phyloP scores from a whole-genome alignment of 805 yeast genomes.

The Wickerhamiella azyma region DNA sequence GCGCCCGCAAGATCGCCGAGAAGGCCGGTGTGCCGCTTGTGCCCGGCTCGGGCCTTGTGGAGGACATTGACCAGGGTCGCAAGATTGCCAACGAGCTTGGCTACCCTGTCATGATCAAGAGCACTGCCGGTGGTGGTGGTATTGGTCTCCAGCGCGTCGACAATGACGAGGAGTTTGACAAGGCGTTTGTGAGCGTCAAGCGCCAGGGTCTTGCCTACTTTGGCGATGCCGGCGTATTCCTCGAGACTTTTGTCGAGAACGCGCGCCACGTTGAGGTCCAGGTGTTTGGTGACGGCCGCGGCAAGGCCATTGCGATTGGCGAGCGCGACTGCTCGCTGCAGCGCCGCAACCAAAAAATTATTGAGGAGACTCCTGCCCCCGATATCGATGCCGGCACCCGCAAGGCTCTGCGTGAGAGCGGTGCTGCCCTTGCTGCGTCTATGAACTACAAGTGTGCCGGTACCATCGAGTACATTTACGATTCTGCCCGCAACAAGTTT shows the following conservation, averaged over 20 bases:
- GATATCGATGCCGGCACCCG: conserved; percentile 73
- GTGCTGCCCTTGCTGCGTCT: conserved; percentile 66
- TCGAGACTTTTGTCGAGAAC: conserved; percentile 87
- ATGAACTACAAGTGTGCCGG: conserved; percentile 95
- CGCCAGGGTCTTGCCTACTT: conserved; percentile 89
- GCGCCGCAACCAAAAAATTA: conserved; percentile 90
- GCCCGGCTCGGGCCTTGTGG: conserved; percentile 87
- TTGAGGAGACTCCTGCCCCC: conserved; percentile 98
- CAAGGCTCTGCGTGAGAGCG: conserved; percentile 59
- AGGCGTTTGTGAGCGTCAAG: conserved; percentile 79
- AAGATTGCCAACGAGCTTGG: conserved; percentile 55
- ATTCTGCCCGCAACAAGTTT: conserved; percentile 71
- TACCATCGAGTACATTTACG: conserved; percentile 91
- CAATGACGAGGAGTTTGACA: conserved; percentile 60
- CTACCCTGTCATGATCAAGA: conserved; percentile 90
- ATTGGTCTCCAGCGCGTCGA: conserved; percentile 93
- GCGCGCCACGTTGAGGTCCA: conserved; percentile 96
- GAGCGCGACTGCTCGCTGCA: conserved; percentile 97
- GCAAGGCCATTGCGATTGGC: conserved; percentile 85
- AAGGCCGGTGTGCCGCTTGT: conserved; percentile 90
- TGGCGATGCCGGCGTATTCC: conserved; percentile 89
- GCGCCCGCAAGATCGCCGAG: conserved; percentile 88
- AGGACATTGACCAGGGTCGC: conserved; percentile 58
- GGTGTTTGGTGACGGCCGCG: conserved; percentile 90
- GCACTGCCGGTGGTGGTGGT: conserved; percentile 99